Conservation (phyloP, 495 filamentous ascomycete species). For the Talaromyces stipitatus region DNA sequence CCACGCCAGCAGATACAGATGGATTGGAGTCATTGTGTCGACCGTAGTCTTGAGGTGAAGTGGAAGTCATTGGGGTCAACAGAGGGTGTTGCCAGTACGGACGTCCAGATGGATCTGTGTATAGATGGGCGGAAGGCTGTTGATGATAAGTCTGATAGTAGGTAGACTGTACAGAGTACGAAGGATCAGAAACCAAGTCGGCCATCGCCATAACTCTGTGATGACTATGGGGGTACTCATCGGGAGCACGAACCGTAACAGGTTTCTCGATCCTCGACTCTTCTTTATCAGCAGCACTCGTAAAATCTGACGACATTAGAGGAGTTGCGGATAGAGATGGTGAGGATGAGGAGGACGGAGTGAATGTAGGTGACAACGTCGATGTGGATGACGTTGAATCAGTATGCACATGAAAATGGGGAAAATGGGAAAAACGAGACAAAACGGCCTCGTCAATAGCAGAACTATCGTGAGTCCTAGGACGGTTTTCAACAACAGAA, state of each 20-base stretch:
- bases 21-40: neutral
- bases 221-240: neutral
- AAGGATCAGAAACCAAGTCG: neutral
- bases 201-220: constrained; percentile 1
- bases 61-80: neutral
- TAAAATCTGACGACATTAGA: neutral
- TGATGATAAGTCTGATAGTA: neutral
- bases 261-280: neutral
- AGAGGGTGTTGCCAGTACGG: neutral
- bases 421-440: neutral
- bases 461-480: neutral
- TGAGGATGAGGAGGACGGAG: neutral
- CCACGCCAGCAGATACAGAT: neutral
- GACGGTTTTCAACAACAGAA: neutral
- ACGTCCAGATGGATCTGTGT: neutral
- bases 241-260: neutral
- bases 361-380: neutral
- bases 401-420: neutral
- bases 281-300: neutral
- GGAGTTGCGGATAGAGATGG: neutral
- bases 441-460: neutral
- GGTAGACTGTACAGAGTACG: neutral
- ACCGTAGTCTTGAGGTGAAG: neutral
- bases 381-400: neutral
- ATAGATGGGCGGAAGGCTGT: neutral